These are phyloP conservation scores for Zymoseptoria crescenta DNA, from an alignment of 2,329 filamentous ascomycete species.

Conservation along the genomic window DNA sequence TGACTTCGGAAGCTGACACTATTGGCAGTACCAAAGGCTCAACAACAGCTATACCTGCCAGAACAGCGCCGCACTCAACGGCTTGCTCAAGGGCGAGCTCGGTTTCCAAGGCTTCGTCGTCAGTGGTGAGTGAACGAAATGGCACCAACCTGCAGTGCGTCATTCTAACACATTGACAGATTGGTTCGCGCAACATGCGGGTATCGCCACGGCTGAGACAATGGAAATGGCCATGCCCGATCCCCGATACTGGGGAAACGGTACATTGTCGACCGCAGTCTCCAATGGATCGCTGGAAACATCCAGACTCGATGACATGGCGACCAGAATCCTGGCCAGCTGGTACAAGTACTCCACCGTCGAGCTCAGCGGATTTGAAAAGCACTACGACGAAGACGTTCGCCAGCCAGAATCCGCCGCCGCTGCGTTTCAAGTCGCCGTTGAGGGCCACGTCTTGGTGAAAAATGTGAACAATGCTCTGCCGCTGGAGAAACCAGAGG, in stretches of 20 bases:
- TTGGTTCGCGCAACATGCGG: slow-evolving; percentile 24
- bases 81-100: slow-evolving; percentile 57
- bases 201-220: slow-evolving; percentile 20
- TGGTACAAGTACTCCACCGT: slow-evolving; percentile 13
- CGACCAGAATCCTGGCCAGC: slow-evolving; percentile 21
- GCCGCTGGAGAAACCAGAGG: slow-evolving; percentile 41
- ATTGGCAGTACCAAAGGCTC: slow-evolving; percentile 52
- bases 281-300: slow-evolving; percentile 22
- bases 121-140: slow-evolving; percentile 12
- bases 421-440: slow-evolving; percentile 4
- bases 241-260: slow-evolving; percentile 20
- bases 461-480: slow-evolving; percentile 56
- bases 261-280: slow-evolving; percentile 23
- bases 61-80: slow-evolving; percentile 53
- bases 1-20: not conserved
- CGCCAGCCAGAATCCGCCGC: slow-evolving; percentile 33
- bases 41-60: slow-evolving; percentile 64
- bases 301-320: slow-evolving; percentile 26
- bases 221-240: slow-evolving; percentile 26
- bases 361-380: slow-evolving; percentile 18
- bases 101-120: slow-evolving; percentile 36
- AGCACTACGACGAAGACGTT: slow-evolving; percentile 36
- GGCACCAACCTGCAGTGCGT: not conserved
- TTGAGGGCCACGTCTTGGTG: slow-evolving; percentile 48
- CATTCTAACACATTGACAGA: slow-evolving; percentile 33